Evolutionary conservation across 176 grass and related monocot genomes (phyloP), one percentile per base, ranked within the genome.

Genomic region (Oryza longistaminata): DNA sequence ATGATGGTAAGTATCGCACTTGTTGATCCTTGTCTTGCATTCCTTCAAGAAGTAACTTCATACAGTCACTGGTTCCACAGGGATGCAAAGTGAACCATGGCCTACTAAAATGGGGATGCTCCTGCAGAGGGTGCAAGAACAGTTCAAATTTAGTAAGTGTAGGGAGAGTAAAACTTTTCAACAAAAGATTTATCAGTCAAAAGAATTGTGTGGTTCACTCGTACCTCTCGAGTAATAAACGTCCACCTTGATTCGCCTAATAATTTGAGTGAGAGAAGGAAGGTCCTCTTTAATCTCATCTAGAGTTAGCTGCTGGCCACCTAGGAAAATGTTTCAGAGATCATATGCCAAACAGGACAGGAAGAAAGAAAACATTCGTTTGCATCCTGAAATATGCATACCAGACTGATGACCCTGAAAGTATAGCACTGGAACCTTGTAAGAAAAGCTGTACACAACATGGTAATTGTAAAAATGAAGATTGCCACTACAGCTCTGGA

Each of bases 161-260:
- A 66, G 11, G 11, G 5, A 67, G 62, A 55, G 11, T 42, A 68
- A 27, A 39, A n/a, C 3, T 31, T 88, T 68, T 52, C 11, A 4
- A 1, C 26, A 64, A 9, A 21, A 84, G 8, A 50, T 17, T 52
- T 7, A 69, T 50, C 19, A 52, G 7, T 43, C 13, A 62, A 26
- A 61, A 60, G 86, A 29, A 31, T 34, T 55, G 50, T 55, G 50
- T 55, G 5, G 2, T 14, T 0, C 50, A 14, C 52, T 25, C 11
- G 35, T 94, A 99, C 96, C 93, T 99, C 96, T 84, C 87, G 90
- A 85, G 90, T 99, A 71, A 99, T 92, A 81, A 94, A 99, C 1
- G 93, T 88, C 93, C 96, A 99, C 81, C 95, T 98, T 22, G 89
- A 93, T 81, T 98, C 84, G 0, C 73, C 84, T 80, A 92, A 49